Percentiles rank a stretch among this genome's conserved stretches.
These are phyloP conservation scores for Aciculosporium take DNA, from an alignment of 2,329 filamentous ascomycete species.

Conservation along the genomic window DNA sequence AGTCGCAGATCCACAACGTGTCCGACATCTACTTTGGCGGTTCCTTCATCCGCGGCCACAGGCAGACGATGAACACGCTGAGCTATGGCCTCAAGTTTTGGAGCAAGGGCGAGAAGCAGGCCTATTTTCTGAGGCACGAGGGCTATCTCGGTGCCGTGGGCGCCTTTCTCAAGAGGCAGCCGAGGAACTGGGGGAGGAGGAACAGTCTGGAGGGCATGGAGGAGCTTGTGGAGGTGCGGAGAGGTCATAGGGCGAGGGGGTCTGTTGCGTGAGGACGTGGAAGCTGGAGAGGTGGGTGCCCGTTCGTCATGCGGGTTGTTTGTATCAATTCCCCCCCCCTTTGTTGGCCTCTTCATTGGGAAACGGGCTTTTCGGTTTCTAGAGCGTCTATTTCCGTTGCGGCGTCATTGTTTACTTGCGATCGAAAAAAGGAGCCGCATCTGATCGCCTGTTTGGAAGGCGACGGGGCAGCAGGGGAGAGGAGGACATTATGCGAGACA, in stretches of 20 bases:
- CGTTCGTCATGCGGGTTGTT: neutral
- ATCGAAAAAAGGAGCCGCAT: too few species aligned
- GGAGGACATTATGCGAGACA: too few species aligned
- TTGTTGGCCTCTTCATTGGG: too few species aligned
- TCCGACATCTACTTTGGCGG: slow-evolving; percentile 96
- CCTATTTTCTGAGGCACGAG: slow-evolving; percentile 90
- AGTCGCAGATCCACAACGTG: slow-evolving; percentile 84
- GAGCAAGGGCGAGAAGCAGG: slow-evolving; percentile 86
- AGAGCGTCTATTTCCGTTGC: too few species aligned
- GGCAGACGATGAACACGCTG: slow-evolving; percentile 94
- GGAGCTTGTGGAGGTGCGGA: slow-evolving; percentile 18
- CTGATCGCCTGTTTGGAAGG: too few species aligned
- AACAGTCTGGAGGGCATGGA: slow-evolving; percentile 52
- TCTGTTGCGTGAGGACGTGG: neutral
- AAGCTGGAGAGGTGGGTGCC: neutral
- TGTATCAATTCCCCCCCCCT: too few species aligned
- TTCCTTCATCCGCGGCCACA: slow-evolving; percentile 89
- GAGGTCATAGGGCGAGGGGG: slow-evolving; percentile 8
- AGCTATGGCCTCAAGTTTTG: slow-evolving; percentile 97
- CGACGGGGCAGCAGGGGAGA: too few species aligned
- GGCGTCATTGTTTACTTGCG: too few species aligned
- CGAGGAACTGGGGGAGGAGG: slow-evolving; percentile 77
- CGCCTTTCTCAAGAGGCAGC: slow-evolving; percentile 84
- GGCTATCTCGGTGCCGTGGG: slow-evolving; percentile 90
- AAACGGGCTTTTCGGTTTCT: too few species aligned